Percentiles rank a stretch among this genome's conserved stretches.
Conservation (phyloP, 352 stramenopile species). For the Globisporangium paddicum region DNA sequence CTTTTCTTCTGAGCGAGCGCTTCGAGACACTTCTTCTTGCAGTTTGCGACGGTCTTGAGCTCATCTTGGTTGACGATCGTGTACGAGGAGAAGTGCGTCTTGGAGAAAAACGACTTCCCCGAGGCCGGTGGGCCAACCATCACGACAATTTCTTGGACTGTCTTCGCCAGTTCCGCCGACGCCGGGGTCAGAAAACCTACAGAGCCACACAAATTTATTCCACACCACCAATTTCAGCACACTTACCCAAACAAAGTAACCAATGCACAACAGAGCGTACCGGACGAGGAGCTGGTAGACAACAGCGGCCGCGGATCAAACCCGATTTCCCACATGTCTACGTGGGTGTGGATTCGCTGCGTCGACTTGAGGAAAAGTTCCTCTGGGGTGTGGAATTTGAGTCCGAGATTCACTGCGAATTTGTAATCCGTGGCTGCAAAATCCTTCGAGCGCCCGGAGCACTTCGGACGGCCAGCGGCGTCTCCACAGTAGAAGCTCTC, state of each 20-base stretch:
- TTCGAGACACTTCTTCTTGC: slow-evolving; percentile 56
- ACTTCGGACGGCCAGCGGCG: slow-evolving; percentile 71
- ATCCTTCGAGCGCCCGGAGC: slow-evolving; percentile 63
- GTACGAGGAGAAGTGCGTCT: slow-evolving; percentile 47
- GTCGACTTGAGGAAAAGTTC: slow-evolving; percentile 70
- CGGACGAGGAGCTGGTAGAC: slow-evolving; percentile 13
- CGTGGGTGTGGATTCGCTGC: slow-evolving; percentile 64
- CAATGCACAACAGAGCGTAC: slow-evolving; percentile 15
- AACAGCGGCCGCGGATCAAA: slow-evolving; percentile 57
- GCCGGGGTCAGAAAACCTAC: slow-evolving; percentile 20
- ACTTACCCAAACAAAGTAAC: neutral
- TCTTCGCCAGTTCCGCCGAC: slow-evolving; percentile 18
- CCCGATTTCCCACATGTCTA: slow-evolving; percentile 65
- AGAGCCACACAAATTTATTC: no score
- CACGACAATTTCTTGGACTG: slow-evolving; percentile 63
- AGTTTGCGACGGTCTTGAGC: slow-evolving; percentile 73
- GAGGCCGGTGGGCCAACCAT: slow-evolving; percentile 69
- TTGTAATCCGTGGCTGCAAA: slow-evolving; percentile 87
- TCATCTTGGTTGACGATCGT: slow-evolving; percentile 81
- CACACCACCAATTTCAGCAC: neutral
- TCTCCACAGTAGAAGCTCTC: slow-evolving; percentile 82
- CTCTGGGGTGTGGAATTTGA: slow-evolving; percentile 84
- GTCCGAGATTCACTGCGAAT: slow-evolving; percentile 81
- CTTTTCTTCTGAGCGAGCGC: slow-evolving; percentile 55
- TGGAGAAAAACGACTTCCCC: slow-evolving; percentile 65